Evolutionary conservation across 2,329 filamentous ascomycete species (phyloP), one percentile per base, ranked within the genome.

Genomic region (Ophiocordyceps sinensis): DNA sequence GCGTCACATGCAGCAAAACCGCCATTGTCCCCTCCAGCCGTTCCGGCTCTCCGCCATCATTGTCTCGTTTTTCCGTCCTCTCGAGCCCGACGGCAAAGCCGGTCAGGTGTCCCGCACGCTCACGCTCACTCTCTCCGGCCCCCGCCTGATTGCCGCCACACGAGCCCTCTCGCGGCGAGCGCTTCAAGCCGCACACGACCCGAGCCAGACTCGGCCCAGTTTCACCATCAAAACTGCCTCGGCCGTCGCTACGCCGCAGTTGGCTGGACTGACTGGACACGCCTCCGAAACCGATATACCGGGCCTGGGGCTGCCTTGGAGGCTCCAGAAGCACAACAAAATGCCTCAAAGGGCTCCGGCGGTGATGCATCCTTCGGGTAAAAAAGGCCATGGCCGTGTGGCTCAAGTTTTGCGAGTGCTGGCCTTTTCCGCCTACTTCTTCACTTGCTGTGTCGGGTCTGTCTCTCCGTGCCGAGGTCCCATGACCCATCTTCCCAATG

Each of bases 391-490:
- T 57, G 68, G 72, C 38, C 55, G 58, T 9, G 50, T 65, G 13
- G 63, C 68, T 44, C 70, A 75, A 49, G 49, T 70, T 21, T 39
- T 77, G 32, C 67, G 76, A n/a, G 68, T 68, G 32, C 40, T 70
- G n/a, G 60, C 65, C 10, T 67, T 77, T 45, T 55, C 52, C 19
- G 29, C 71, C 45, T 79, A 77, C 54, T 38, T 38, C 23, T 26
- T 28, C 23, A 28, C 12, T 3, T 68, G 70, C 45, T 66, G 63
- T 44, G 29, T 71, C 36, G 58, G 62, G 75, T 78, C 66, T 39
- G 69, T 53, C 32, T 17, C 17, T 17, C 15, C 30, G 12, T 31
- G 8, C 30, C 7, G 11, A n/a, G 12, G 14, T 30, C 28, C n/a
- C n/a, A n/a, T n/a, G n/a, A n/a, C n/a, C n/a, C n/a, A n/a, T n/a